phyloP scores from a whole-genome alignment of 169 alveolate species.

The Plasmodium yoelii region DNA sequence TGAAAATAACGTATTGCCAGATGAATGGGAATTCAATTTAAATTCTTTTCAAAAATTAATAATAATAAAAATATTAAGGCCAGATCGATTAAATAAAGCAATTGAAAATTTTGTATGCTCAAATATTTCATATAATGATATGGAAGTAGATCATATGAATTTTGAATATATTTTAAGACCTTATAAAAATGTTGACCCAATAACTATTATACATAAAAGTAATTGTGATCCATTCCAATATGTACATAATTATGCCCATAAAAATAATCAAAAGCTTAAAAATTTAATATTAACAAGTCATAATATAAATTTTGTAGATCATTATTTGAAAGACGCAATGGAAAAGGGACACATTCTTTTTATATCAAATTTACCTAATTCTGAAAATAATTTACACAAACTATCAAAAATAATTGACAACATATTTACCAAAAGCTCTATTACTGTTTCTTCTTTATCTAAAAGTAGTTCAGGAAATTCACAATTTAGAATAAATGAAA shows the following conservation, averaged over 20 bases:
- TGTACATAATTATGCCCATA: constrained; percentile 52
- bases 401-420: constrained; percentile 53
- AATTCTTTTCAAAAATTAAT: constrained; percentile 71
- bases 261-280: constrained; percentile 65
- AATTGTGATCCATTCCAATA: constrained; percentile 74
- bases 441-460: neutral
- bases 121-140: constrained; percentile 64
- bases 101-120: constrained; percentile 55
- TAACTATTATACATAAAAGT: constrained; percentile 47
- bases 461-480: constrained; percentile 25
- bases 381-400: constrained; percentile 27
- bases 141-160: constrained; percentile 61
- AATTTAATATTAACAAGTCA: constrained; percentile 43
- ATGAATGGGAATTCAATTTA: constrained; percentile 78
- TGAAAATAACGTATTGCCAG: constrained; percentile 68
- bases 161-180: constrained; percentile 53
- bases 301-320: constrained; percentile 45
- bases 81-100: constrained; percentile 77
- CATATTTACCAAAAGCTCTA: constrained; percentile 1
- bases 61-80: constrained; percentile 71
- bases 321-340: constrained; percentile 68
- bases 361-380: constrained; percentile 69
- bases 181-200: constrained; percentile 47
- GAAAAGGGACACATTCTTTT: constrained; percentile 66
- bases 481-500: neutral